Evolutionary conservation across 2,329 filamentous ascomycete genomes (phyloP).

Genomic region (Atkinsonella texensis): DNA sequence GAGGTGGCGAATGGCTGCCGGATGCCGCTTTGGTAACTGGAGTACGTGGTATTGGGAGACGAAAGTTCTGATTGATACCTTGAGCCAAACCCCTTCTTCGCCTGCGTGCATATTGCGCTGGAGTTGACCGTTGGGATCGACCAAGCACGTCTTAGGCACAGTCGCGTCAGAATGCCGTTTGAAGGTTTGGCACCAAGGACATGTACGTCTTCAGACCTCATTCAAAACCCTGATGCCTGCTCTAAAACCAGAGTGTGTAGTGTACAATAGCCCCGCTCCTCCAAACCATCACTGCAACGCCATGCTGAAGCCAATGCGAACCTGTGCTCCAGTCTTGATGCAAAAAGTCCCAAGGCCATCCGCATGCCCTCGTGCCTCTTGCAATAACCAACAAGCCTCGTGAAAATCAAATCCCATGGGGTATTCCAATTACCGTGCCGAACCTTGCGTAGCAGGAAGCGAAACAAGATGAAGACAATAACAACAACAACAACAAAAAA

Average conservation of each 20-base stretch:
- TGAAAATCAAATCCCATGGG: conserved; percentile 16
- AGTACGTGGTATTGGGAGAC: too few species aligned
- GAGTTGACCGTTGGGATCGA: too few species aligned
- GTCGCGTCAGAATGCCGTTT: too few species aligned
- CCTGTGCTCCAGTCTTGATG: conserved; percentile 3
- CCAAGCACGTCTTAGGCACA: too few species aligned
- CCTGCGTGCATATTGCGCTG: too few species aligned
- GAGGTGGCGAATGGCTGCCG: too few species aligned
- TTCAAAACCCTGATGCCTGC: conserved; percentile 1
- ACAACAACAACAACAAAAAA: too few species aligned
- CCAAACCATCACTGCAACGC: conserved; percentile 8
- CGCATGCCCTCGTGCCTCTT: not conserved
- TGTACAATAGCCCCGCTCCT: conserved; percentile 1
- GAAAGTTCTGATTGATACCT: too few species aligned
- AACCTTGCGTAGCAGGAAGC: conserved; percentile 3
- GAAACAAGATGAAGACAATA: too few species aligned
- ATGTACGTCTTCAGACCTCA: not conserved
- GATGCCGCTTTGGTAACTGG: too few species aligned
- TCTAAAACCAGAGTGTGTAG: conserved; percentile 1
- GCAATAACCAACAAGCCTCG: conserved; percentile 7
- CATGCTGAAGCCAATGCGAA: conserved; percentile 10
- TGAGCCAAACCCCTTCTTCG: too few species aligned
- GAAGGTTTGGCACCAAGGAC: too few species aligned
- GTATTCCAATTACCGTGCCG: conserved; percentile 18
- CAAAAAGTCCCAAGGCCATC: not conserved